A percentile compares a stretch with the other conserved stretches of the same genome.
Evolutionary conservation across 2,329 filamentous ascomycete species (phyloP).

Genomic region (Fusarium secorum): DNA sequence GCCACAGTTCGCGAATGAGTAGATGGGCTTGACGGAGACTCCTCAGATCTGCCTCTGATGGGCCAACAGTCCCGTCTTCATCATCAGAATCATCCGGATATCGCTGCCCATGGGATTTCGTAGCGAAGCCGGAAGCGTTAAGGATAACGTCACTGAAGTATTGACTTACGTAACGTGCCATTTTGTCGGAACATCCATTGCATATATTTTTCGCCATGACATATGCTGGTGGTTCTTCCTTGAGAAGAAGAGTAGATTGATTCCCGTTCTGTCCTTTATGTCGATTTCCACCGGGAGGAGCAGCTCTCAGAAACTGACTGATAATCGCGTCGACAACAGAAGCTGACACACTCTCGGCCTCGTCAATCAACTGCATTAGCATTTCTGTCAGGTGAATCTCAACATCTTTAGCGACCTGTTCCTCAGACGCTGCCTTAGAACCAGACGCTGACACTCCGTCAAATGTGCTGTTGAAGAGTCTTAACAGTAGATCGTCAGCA

Average conservation of each 20-base stretch:
- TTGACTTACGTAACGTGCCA: slow-evolving; percentile 92
- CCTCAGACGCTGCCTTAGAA: slow-evolving; percentile 76
- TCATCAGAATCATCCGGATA: slow-evolving; percentile 71
- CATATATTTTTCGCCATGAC: slow-evolving; percentile 96
- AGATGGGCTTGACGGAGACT: slow-evolving; percentile 90
- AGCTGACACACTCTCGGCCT: slow-evolving; percentile 76
- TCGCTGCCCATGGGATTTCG: slow-evolving; percentile 64
- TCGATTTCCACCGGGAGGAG: slow-evolving; percentile 71
- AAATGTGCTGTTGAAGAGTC: slow-evolving; percentile 88
- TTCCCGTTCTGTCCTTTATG: slow-evolving; percentile 73
- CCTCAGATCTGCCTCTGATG: slow-evolving; percentile 83
- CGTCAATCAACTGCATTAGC: slow-evolving; percentile 85
- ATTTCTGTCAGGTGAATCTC: slow-evolving; percentile 91
- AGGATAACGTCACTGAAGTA: slow-evolving; percentile 98
- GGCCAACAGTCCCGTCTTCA: slow-evolving; percentile 65
- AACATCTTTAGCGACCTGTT: slow-evolving; percentile 89
- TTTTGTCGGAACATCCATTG: slow-evolving; percentile 87
- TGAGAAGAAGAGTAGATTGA: slow-evolving; percentile 83
- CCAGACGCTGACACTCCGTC: slow-evolving; percentile 82
- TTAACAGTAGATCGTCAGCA: slow-evolving; percentile 78
- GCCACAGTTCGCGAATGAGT: slow-evolving; percentile 91
- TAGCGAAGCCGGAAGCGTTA: slow-evolving; percentile 73
- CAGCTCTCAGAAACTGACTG: slow-evolving; percentile 91
- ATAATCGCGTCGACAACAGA: slow-evolving; percentile 92
- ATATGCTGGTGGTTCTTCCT: slow-evolving; percentile 90